Conservation (phyloP, 1,284 basidiomycete genomes). For the Stygiomarasmius scandens region DNA sequence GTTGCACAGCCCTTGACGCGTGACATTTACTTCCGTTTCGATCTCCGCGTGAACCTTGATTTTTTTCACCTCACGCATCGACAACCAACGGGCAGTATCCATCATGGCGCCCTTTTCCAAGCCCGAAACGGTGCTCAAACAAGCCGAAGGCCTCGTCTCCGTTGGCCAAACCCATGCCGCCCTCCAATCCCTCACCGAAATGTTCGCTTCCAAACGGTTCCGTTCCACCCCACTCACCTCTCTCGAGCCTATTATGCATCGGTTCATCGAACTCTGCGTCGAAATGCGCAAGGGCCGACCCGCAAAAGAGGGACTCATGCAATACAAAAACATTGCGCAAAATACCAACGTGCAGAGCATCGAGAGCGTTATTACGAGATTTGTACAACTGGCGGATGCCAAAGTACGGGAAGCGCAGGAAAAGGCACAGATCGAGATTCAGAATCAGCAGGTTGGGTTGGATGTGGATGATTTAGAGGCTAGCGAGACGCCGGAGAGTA, state of each 20-base stretch:
- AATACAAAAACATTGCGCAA: constrained; percentile 96
- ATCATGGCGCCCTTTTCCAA: constrained; percentile 88
- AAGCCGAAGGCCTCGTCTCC: constrained; percentile 89
- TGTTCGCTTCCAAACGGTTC: constrained; percentile 94
- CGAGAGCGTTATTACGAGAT: constrained; percentile 89
- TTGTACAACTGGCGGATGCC: constrained; percentile 86
- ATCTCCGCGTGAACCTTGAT: no score
- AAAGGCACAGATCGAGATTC: constrained; percentile 73
- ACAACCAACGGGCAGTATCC: no score
- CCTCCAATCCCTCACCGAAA: constrained; percentile 86
- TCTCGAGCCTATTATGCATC: constrained; percentile 95
- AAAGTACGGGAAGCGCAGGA: constrained; percentile 89
- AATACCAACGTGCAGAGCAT: constrained; percentile 92
- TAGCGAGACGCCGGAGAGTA: constrained; percentile 91
- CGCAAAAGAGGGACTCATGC: constrained; percentile 94
- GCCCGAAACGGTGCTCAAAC: constrained; percentile 90
- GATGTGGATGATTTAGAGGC: constrained; percentile 92
- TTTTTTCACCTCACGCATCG: no score
- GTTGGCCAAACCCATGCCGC: constrained; percentile 90
- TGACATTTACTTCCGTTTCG: no score
- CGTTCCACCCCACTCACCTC: constrained; percentile 87
- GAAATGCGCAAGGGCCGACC: constrained; percentile 92
- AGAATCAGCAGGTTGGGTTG: no score
- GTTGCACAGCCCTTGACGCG: no score
- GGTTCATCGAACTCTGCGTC: constrained; percentile 95